A percentile compares a stretch with the other conserved stretches of the same genome.
Evolutionary conservation across 139 green algal species (phyloP).

Genomic region (Tetradesmus obliquus): DNA sequence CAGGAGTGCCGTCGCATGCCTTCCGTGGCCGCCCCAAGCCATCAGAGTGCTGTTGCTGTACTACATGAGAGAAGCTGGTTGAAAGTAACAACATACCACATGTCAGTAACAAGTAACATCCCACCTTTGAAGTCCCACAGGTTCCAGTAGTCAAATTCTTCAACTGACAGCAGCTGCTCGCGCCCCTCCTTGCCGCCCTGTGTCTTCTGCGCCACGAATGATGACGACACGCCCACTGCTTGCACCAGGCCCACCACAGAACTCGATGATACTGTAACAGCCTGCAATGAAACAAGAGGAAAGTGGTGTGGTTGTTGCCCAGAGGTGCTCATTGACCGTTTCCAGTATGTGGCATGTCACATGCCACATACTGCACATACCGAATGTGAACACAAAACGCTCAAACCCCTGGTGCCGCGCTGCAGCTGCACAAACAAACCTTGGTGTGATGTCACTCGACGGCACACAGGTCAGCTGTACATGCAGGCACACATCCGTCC

Average conservation of each 20-base stretch:
- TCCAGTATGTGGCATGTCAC: no score
- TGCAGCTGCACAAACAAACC: neutral
- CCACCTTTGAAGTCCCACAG: neutral
- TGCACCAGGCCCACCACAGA: neutral
- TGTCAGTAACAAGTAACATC: no score
- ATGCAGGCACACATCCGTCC: neutral
- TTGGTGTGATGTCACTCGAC: neutral
- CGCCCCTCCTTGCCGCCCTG: neutral
- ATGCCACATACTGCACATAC: no score
- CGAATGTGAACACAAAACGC: no score
- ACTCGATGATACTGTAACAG: neutral
- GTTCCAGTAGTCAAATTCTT: conserved; percentile 3
- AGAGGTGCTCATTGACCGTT: neutral
- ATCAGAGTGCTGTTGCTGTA: no score
- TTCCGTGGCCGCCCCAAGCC: no score
- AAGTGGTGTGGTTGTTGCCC: neutral
- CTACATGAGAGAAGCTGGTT: no score
- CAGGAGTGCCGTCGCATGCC: no score
- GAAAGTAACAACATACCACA: no score
- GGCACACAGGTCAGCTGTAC: neutral
- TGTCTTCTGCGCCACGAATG: neutral
- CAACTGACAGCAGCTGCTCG: neutral
- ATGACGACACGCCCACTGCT: conserved; percentile 3
- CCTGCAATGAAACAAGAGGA: neutral
- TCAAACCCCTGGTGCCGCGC: no score